Evolutionary conservation across 2,329 filamentous ascomycete species (phyloP).

Genomic region (Neopestalotiopsis rosae): DNA sequence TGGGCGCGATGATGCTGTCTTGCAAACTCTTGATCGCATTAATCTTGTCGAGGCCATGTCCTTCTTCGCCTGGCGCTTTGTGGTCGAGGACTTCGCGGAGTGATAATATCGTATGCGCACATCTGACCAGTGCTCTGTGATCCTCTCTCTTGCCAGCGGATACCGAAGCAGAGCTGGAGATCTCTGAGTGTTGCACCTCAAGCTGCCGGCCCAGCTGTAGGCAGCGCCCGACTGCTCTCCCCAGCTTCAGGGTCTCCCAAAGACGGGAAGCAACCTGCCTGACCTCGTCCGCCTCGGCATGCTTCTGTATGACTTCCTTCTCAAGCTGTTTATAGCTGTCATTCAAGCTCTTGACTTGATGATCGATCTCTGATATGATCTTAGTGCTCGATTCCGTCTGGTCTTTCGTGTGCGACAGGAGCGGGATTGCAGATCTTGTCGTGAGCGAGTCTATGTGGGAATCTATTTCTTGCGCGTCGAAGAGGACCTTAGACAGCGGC

Average conservation of each 20-base stretch:
- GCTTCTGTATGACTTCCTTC: constrained; percentile 83
- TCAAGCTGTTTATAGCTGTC: constrained; percentile 86
- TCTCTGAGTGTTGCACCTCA: constrained; percentile 81
- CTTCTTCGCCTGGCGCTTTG: constrained; percentile 74
- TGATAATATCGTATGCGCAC: constrained; percentile 78
- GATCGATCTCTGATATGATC: constrained; percentile 78
- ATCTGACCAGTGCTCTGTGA: constrained; percentile 80
- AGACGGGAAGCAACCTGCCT: constrained; percentile 77
- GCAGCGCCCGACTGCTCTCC: constrained; percentile 77
- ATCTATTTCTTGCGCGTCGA: constrained; percentile 96
- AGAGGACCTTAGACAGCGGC: constrained; percentile 89
- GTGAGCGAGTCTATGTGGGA: constrained; percentile 92
- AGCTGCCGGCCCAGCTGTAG: constrained; percentile 84
- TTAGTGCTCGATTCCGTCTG: constrained; percentile 75
- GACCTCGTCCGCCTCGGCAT: constrained; percentile 85
- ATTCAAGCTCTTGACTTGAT: constrained; percentile 79
- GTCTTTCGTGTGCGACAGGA: constrained; percentile 77
- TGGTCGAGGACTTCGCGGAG: constrained; percentile 75
- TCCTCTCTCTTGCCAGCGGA: constrained; percentile 65
- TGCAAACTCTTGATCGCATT: constrained; percentile 74
- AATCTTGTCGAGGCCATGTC: constrained; percentile 75
- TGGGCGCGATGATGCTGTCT: constrained; percentile 70
- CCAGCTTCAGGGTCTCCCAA: constrained; percentile 79
- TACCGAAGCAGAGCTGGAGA: constrained; percentile 49
- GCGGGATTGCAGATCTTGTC: constrained; percentile 79